These are phyloP conservation scores for Aspergillus pseudonomiae DNA, from an alignment of 2,329 filamentous ascomycete genomes.

Conservation along the genomic window DNA sequence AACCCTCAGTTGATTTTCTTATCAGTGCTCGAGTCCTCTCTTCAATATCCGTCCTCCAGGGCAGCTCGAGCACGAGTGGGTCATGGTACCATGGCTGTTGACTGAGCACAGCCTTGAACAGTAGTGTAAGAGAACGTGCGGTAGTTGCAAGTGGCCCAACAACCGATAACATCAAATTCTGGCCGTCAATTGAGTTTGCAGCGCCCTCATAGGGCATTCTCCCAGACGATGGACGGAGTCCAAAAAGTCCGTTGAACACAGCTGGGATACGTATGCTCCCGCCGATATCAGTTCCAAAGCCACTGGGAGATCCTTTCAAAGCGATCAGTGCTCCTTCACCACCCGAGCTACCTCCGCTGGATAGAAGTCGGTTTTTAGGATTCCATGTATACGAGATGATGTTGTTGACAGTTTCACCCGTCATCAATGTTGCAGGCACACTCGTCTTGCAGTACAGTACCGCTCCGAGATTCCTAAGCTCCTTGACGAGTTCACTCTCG, in stretches of 20 bases:
- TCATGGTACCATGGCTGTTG: slow-evolving; percentile 68
- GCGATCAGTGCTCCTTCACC: slow-evolving; percentile 61
- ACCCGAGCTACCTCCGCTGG: slow-evolving; percentile 61
- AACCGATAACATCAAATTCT: slow-evolving; percentile 64
- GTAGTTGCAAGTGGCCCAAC: slow-evolving; percentile 66
- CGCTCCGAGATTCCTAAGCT: slow-evolving; percentile 57
- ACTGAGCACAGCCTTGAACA: slow-evolving; percentile 60
- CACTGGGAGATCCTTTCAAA: slow-evolving; percentile 56
- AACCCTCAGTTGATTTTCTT: slow-evolving; percentile 32
- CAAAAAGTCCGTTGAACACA: slow-evolving; percentile 62
- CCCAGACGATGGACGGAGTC: slow-evolving; percentile 57
- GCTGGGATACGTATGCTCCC: slow-evolving; percentile 62
- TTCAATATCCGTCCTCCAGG: slow-evolving; percentile 60
- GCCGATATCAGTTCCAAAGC: slow-evolving; percentile 62
- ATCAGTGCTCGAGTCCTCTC: slow-evolving; percentile 43
- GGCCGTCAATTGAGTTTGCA: slow-evolving; percentile 67
- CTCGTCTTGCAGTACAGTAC: slow-evolving; percentile 60
- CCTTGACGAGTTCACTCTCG: slow-evolving; percentile 62
- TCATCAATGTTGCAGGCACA: slow-evolving; percentile 60
- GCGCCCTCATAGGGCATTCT: slow-evolving; percentile 60
- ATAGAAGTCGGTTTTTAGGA: slow-evolving; percentile 58
- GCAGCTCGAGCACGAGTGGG: slow-evolving; percentile 66
- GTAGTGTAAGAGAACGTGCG: slow-evolving; percentile 56
- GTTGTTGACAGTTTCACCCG: slow-evolving; percentile 64
- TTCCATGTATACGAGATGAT: slow-evolving; percentile 63